A percentile compares a stretch with the other conserved stretches of the same genome.
Conservation (phyloP, 768 basidiomycete species). For the Megacollybia marginata region DNA sequence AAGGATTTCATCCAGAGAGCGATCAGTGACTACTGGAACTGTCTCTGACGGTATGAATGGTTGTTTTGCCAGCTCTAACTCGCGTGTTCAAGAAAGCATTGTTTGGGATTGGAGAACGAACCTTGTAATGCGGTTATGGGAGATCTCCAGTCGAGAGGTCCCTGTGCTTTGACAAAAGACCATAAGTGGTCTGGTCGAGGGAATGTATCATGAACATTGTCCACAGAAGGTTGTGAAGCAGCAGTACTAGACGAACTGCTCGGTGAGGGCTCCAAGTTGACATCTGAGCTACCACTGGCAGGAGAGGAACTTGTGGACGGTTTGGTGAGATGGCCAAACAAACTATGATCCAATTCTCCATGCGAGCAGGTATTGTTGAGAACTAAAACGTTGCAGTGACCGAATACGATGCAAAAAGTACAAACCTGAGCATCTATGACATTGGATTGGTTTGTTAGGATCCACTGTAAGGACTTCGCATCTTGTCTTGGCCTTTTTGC, state of each 20-base stretch:
- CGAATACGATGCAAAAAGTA: background rate
- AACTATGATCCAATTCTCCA: conserved; percentile 15
- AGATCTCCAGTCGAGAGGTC: conserved; percentile 27
- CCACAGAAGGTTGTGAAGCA: background rate
- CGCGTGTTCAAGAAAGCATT: background rate
- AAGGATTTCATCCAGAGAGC: conserved; percentile 19
- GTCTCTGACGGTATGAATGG: conserved; percentile 9
- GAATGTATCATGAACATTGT: background rate
- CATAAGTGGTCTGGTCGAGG: conserved; percentile 19
- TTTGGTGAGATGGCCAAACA: background rate
- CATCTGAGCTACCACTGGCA: background rate
- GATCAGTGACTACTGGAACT: conserved; percentile 15
- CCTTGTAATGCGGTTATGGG: conserved; percentile 33
- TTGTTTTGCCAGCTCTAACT: conserved; percentile 19
- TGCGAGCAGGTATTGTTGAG: conserved; percentile 32
- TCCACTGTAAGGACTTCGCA: conserved; percentile 31
- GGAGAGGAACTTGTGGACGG: background rate
- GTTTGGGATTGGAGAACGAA: background rate
- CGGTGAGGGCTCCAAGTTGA: no score
- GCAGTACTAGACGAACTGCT: background rate
- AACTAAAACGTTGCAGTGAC: conserved; percentile 14
- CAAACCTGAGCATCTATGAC: conserved; percentile 25
- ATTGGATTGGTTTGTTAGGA: conserved; percentile 20
- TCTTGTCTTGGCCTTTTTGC: conserved; percentile 36
- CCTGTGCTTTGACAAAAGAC: conserved; percentile 27